phyloP scores from a whole-genome alignment of 106 monocot species.

The Acorus calamus region DNA sequence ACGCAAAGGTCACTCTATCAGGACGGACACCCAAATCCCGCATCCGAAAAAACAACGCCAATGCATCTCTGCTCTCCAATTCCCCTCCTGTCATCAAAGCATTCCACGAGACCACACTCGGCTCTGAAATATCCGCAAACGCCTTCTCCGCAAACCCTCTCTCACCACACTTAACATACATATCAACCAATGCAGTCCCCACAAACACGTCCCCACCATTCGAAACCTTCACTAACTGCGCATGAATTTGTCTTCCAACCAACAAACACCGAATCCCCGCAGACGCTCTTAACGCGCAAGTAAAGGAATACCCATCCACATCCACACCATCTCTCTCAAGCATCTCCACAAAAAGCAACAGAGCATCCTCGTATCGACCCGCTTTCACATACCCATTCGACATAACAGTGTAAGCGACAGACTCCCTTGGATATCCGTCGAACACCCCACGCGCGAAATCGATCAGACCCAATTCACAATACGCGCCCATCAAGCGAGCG shows the following conservation, averaged over 20 bases:
- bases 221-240: slow-evolving; percentile 20
- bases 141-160: slow-evolving; percentile 27
- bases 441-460: slow-evolving; percentile 25
- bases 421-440: slow-evolving; percentile 33
- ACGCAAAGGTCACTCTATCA: slow-evolving; percentile 38
- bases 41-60: slow-evolving; percentile 29
- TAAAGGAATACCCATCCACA: slow-evolving; percentile 26
- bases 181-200: slow-evolving; percentile 42
- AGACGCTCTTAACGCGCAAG: slow-evolving; percentile 31
- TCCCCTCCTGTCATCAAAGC: slow-evolving; percentile 30
- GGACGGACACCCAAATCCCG: slow-evolving; percentile 18
- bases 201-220: slow-evolving; percentile 36
- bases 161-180: slow-evolving; percentile 38
- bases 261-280: slow-evolving; percentile 7
- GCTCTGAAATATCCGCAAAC: slow-evolving; percentile 21
- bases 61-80: slow-evolving; percentile 11
- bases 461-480: slow-evolving; percentile 1
- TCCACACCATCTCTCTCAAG: slow-evolving; percentile 2
- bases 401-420: slow-evolving; percentile 32
- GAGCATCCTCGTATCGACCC: slow-evolving; percentile 12
- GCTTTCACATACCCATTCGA: slow-evolving; percentile 14
- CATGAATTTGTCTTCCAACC: slow-evolving; percentile 36
- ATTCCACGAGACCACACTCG: slow-evolving; percentile 47
- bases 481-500: slow-evolving; percentile 31
- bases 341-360: slow-evolving; percentile 25